A percentile compares a stretch with the other conserved stretches of the same genome.
These are phyloP conservation scores for Zygotorulaspora sp. DNA, from an alignment of 805 yeast genomes.

Conservation along the genomic window DNA sequence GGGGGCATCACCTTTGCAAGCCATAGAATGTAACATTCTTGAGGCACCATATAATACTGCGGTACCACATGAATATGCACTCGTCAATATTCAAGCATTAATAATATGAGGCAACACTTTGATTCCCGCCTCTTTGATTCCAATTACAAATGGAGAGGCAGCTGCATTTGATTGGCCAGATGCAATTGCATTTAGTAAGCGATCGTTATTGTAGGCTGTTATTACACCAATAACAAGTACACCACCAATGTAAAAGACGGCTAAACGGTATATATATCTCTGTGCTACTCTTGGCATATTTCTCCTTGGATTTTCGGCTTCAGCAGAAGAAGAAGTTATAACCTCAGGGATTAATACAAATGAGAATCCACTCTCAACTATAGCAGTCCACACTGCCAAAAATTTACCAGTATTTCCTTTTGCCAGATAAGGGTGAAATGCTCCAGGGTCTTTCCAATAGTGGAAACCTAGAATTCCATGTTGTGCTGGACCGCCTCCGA, in stretches of 20 bases:
- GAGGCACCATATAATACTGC: conserved; percentile 49
- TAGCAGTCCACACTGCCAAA: conserved; percentile 47
- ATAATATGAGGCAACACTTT: conserved; percentile 64
- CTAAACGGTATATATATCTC: conserved; percentile 51
- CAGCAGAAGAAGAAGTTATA: conserved; percentile 41
- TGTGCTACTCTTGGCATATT: conserved; percentile 48
- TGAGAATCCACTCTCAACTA: conserved; percentile 18
- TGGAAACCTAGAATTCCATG: conserved; percentile 53
- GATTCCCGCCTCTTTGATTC: conserved; percentile 53
- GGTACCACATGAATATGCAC: conserved; percentile 38
- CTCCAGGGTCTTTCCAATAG: conserved; percentile 56
- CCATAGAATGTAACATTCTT: conserved; percentile 41
- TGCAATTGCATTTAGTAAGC: conserved; percentile 32
- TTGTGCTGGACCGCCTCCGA: conserved; percentile 59
- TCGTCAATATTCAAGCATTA: conserved; percentile 52
- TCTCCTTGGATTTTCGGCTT: conserved; percentile 42
- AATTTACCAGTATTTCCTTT: conserved; percentile 43
- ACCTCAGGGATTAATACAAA: conserved; percentile 7
- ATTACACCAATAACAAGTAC: conserved; percentile 52
- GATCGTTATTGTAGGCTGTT: conserved; percentile 40
- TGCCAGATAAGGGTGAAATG: conserved; percentile 36
- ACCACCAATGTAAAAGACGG: conserved; percentile 48
- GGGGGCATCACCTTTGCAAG: conserved; percentile 48
- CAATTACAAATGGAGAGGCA: conserved; percentile 43
- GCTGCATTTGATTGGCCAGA: conserved; percentile 40